These are phyloP conservation scores for Eremothecium coryli DNA, from an alignment of 1,139 yeast genomes.

Conservation along the genomic window DNA sequence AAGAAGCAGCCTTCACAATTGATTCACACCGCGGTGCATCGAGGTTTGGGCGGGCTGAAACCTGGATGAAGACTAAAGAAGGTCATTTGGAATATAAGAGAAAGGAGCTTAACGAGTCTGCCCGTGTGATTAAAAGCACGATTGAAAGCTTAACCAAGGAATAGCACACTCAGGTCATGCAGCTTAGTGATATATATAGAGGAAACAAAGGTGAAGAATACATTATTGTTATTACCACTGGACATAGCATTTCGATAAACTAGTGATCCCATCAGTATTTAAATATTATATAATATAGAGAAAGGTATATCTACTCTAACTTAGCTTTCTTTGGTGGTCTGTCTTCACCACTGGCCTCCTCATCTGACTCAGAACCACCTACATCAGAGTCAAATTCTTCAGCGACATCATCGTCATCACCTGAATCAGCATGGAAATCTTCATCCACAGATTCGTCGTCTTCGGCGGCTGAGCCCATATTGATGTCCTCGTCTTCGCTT, in stretches of 20 bases:
- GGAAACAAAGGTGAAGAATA: too few species aligned
- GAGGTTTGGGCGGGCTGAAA: constrained; percentile 21
- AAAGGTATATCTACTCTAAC: constrained; percentile 18
- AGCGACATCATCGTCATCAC: constrained; percentile 60
- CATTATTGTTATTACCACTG: constrained; percentile 3
- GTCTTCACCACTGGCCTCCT: constrained; percentile 32
- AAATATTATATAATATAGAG: too few species aligned
- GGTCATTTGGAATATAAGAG: constrained; percentile 18
- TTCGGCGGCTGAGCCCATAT: constrained; percentile 66
- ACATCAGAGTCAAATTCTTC: constrained; percentile 84
- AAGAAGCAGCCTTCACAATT: constrained; percentile 27
- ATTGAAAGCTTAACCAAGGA: constrained; percentile 18
- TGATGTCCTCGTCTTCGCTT: constrained; percentile 52
- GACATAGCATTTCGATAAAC: background rate
- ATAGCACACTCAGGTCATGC: too few species aligned
- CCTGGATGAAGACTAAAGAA: constrained; percentile 26
- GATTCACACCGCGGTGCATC: constrained; percentile 28
- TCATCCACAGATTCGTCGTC: constrained; percentile 64
- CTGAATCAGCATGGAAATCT: constrained; percentile 55
- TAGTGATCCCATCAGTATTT: background rate
- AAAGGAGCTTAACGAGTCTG: constrained; percentile 21
- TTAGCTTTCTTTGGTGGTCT: constrained; percentile 31
- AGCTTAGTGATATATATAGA: too few species aligned
- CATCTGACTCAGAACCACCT: constrained; percentile 37
- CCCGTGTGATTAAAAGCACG: constrained; percentile 24